These are phyloP conservation scores for Ascochyta lentis DNA, from an alignment of 2,329 filamentous ascomycete species.

Conservation along the genomic window DNA sequence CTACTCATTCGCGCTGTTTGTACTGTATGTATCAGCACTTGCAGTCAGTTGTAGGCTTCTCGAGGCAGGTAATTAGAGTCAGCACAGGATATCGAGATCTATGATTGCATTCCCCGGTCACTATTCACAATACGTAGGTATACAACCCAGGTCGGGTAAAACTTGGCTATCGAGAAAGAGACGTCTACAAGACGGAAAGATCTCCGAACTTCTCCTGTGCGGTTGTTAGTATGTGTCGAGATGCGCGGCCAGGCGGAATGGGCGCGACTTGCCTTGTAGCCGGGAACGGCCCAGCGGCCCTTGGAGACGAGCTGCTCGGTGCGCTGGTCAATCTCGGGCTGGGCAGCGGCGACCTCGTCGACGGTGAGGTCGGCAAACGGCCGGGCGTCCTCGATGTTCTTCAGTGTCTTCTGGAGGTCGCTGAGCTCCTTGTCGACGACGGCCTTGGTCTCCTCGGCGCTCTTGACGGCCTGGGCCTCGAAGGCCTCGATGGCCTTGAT, in stretches of 20 bases:
- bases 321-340: conserved; percentile 97
- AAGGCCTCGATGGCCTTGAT: conserved; percentile 98
- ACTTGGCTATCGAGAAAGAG: conserved; percentile 35
- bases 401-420: conserved; percentile 91
- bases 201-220: conserved; percentile 97
- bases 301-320: conserved; percentile 93
- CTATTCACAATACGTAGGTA: conserved; percentile 51
- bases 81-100: conserved; percentile 23
- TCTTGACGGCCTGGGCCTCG: conserved; percentile 95
- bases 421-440: conserved; percentile 94
- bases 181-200: conserved; percentile 84
- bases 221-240: conserved; percentile 55
- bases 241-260: neutral
- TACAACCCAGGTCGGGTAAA: conserved; percentile 47
- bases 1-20: neutral
- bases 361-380: conserved; percentile 98
- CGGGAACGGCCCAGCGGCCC: conserved; percentile 97
- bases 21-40: too few species aligned
- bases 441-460: conserved; percentile 94
- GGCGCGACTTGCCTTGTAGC: conserved; percentile 84
- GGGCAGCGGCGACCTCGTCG: conserved; percentile 92
- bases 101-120: conserved; percentile 45
- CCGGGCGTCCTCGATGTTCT: conserved; percentile 95
- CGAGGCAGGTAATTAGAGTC: neutral
- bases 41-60: neutral